Evolutionary conservation across 768 basidiomycete species (phyloP).

Genomic region (Chlorophyllum brunneum): DNA sequence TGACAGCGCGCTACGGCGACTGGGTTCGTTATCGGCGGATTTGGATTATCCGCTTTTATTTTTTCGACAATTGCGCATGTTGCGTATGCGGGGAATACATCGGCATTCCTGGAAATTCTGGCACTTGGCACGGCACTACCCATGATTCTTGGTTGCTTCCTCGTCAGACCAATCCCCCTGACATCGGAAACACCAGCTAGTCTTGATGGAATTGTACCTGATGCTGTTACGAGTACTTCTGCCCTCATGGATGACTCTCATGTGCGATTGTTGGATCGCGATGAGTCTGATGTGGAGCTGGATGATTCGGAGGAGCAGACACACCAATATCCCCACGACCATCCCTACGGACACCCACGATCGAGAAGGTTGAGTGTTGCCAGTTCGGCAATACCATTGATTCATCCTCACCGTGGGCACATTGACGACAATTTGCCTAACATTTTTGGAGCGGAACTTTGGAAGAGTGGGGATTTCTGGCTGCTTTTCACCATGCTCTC

Average conservation of each 20-base stretch:
- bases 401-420: conserved; percentile 8
- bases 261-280: conserved; percentile 19
- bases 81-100: conserved; percentile 74
- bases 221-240: conserved; percentile 12
- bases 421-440: conserved; percentile 36
- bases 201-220: conserved; percentile 14
- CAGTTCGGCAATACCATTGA: conserved; percentile 15
- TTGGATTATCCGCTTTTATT: conserved; percentile 87
- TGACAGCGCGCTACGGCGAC: conserved; percentile 71
- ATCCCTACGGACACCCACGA: not conserved
- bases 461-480: conserved; percentile 58
- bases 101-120: conserved; percentile 71
- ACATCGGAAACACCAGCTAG: conserved; percentile 28
- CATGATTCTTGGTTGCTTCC: conserved; percentile 74
- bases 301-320: not conserved
- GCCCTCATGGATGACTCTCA: conserved; percentile 10
- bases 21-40: conserved; percentile 79
- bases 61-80: conserved; percentile 76
- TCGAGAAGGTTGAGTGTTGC: not conserved
- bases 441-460: conserved; percentile 49
- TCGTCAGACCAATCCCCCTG: conserved; percentile 67
- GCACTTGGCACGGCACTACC: conserved; percentile 75
- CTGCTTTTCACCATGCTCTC: conserved; percentile 53
- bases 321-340: not conserved
- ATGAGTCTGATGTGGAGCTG: conserved; percentile 10